Evolutionary conservation across 768 basidiomycete species (phyloP).

Genomic region (Chiua virens): DNA sequence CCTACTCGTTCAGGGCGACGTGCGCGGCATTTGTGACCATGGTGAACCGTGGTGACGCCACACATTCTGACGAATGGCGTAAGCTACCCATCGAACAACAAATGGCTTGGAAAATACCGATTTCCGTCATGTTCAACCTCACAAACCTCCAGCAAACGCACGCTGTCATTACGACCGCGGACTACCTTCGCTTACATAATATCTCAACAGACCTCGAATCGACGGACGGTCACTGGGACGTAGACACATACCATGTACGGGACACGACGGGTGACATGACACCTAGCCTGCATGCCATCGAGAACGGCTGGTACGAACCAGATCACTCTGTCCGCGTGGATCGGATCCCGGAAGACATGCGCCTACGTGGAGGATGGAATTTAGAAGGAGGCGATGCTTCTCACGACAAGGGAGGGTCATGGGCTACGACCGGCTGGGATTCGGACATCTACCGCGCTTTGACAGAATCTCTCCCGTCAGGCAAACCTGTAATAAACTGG

Average conservation of each 20-base stretch:
- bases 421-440: constrained; percentile 11
- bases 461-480: constrained; percentile 5
- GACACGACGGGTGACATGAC: constrained; percentile 10
- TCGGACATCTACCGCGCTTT: constrained; percentile 21
- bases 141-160: constrained; percentile 37
- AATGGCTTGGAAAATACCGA: constrained; percentile 37
- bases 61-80: constrained; percentile 41
- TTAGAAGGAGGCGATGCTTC: constrained; percentile 10
- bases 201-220: constrained; percentile 34
- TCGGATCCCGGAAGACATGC: constrained; percentile 32
- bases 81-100: constrained; percentile 36
- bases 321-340: constrained; percentile 37
- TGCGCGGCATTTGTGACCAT: constrained; percentile 43
- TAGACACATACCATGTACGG: constrained; percentile 33
- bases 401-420: constrained; percentile 18
- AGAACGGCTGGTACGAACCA: constrained; percentile 41
- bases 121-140: constrained; percentile 44
- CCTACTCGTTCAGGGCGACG: constrained; percentile 22
- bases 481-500: constrained; percentile 27
- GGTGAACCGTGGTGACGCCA: constrained; percentile 47
- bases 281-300: constrained; percentile 34
- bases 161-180: constrained; percentile 39
- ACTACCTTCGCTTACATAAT: constrained; percentile 43
- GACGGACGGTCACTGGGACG: constrained; percentile 38
- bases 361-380: constrained; percentile 32